Evolutionary conservation across 495 filamentous ascomycete species (phyloP).

Genomic region (Penicillium tannophilum): DNA sequence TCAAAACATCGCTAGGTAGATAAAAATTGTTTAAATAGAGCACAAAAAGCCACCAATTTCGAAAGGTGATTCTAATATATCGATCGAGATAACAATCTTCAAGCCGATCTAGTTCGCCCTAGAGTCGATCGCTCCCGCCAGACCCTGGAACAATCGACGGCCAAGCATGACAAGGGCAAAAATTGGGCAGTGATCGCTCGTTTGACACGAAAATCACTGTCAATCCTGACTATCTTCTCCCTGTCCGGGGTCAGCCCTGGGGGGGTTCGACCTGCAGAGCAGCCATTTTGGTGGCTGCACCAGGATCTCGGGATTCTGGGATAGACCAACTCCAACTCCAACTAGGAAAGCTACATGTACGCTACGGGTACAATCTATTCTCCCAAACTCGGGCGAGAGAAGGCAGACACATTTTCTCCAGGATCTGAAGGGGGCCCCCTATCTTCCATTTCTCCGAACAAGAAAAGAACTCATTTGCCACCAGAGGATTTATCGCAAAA

Average conservation of each 20-base stretch:
- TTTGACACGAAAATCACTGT: slow-evolving; percentile 24
- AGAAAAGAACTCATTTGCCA: slow-evolving; percentile 8
- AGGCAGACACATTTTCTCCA: not conserved
- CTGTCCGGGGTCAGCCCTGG: slow-evolving; percentile 15
- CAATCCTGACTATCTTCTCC: slow-evolving; percentile 30
- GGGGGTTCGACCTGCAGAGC: slow-evolving; percentile 19
- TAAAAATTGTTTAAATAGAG: not conserved
- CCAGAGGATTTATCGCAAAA: slow-evolving; percentile 6
- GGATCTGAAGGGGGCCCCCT: slow-evolving; percentile 9
- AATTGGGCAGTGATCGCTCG: slow-evolving; percentile 34
- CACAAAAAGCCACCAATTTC: not conserved
- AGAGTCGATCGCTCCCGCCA: slow-evolving; percentile 12
- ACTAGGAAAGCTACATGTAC: not conserved
- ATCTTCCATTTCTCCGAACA: slow-evolving; percentile 1
- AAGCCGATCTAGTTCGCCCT: not conserved
- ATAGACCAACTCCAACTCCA: not conserved
- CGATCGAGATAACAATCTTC: slow-evolving; percentile 2
- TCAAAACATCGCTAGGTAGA: not conserved
- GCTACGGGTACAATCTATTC: not conserved
- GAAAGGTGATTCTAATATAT: not conserved
- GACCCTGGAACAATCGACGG: slow-evolving; percentile 24
- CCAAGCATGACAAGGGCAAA: slow-evolving; percentile 30
- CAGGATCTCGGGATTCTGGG: slow-evolving; percentile 6
- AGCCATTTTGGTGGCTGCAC: not conserved
- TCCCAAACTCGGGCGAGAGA: not conserved